Conservation (phyloP, 306 rosid genomes). For the Pachyrhizus erosus region DNA sequence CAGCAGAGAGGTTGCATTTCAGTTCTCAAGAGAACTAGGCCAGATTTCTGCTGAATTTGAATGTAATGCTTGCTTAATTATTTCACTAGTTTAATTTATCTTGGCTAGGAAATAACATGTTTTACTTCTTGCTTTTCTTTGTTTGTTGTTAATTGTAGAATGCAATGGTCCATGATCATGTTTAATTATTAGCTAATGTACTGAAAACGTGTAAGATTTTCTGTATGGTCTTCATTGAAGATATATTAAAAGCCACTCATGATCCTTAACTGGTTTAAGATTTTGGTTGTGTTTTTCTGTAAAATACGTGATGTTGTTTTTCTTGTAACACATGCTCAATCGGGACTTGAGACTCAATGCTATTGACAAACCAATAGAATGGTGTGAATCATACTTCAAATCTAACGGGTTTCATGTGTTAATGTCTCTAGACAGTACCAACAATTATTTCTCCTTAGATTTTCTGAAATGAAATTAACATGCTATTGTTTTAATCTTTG, state of each 20-base stretch:
- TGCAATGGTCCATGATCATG: slow-evolving; percentile 26
- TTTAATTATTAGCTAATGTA: neutral
- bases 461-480: neutral
- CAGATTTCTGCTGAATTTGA: slow-evolving; percentile 72
- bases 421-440: neutral
- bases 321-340: slow-evolving; percentile 4
- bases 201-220: slow-evolving; percentile 5
- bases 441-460: neutral
- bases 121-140: slow-evolving; percentile 22
- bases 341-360: neutral
- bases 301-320: neutral
- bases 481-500: neutral
- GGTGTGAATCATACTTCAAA: neutral
- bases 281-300: neutral
- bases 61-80: neutral
- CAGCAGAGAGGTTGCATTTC: slow-evolving; percentile 87
- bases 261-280: neutral
- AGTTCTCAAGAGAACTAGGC: slow-evolving; percentile 79
- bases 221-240: neutral
- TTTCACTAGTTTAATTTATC: too few species aligned
- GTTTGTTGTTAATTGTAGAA: slow-evolving; percentile 29
- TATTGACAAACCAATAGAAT: neutral
- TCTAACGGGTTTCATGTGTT: neutral
- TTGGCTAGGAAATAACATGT: slow-evolving; percentile 9
- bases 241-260: neutral